Evolutionary conservation across 331 rosid species (phyloP).

Genomic region (Telfairia occidentalis): DNA sequence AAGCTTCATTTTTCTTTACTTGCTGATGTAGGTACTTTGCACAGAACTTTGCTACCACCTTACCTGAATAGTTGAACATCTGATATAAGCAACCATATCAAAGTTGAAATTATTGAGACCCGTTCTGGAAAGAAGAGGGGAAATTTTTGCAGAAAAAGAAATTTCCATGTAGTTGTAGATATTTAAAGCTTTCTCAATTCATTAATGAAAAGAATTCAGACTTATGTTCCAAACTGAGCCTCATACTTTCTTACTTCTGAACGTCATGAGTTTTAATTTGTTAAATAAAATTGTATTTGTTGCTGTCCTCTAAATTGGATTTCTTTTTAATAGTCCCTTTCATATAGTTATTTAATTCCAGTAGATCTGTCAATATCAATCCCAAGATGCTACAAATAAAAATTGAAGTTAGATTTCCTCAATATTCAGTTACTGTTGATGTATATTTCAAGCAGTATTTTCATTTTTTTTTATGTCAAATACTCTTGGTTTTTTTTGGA

Average conservation of each 20-base stretch:
- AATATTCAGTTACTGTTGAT: neutral
- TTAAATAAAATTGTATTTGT: neutral
- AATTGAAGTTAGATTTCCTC: neutral
- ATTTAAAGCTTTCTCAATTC: neutral
- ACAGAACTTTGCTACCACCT: constrained; percentile 95
- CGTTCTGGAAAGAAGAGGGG: neutral
- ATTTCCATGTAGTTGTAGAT: neutral
- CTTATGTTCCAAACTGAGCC: neutral
- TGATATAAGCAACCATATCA: constrained; percentile 17
- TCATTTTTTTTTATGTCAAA: neutral
- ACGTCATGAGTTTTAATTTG: neutral
- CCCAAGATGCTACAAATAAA: neutral
- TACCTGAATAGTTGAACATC: constrained; percentile 47
- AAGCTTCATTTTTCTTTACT: constrained; percentile 64
- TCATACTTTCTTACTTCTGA: neutral
- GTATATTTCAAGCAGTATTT: neutral
- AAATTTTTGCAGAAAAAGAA: neutral
- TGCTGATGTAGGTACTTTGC: constrained; percentile 86
- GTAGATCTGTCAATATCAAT: neutral
- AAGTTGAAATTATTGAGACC: neutral
- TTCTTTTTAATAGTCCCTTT: neutral
- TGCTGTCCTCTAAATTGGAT: neutral
- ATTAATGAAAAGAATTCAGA: neutral
- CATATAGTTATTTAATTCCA: neutral
- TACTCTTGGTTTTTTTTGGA: neutral